Evolutionary conservation across 331 rosid species (phyloP).

Genomic region (Erythrophleum ivorense): DNA sequence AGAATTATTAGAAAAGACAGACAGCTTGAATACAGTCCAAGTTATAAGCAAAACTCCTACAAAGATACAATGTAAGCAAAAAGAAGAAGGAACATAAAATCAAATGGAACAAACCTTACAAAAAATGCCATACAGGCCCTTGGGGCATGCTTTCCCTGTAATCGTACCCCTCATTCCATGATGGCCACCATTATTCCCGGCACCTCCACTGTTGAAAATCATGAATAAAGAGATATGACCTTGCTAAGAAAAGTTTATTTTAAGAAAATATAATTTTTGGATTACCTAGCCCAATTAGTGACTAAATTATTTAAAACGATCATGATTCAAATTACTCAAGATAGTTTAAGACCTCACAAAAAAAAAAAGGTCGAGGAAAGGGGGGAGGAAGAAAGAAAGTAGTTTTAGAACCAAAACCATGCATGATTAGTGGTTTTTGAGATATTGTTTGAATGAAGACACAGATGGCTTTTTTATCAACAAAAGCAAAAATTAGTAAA

Average conservation of each 20-base stretch:
- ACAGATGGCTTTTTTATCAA: neutral
- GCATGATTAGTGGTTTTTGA: neutral
- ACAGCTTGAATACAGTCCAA: slow-evolving; percentile 25
- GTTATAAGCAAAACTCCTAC: slow-evolving; percentile 4
- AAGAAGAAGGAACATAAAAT: slow-evolving; percentile 28
- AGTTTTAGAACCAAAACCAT: slow-evolving; percentile 10
- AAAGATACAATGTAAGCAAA: slow-evolving; percentile 10
- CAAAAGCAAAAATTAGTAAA: slow-evolving; percentile 13
- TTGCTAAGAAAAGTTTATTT: slow-evolving; percentile 27
- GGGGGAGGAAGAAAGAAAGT: neutral
- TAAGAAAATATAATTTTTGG: slow-evolving; percentile 3
- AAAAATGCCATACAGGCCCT: slow-evolving; percentile 91
- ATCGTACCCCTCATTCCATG: slow-evolving; percentile 78
- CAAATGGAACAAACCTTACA: slow-evolving; percentile 69
- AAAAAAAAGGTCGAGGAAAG: neutral
- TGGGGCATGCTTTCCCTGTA: slow-evolving; percentile 91
- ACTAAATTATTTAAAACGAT: slow-evolving; percentile 17
- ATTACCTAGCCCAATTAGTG: slow-evolving; percentile 17
- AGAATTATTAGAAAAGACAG: slow-evolving; percentile 30
- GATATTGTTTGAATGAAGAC: neutral
- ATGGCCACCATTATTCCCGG: slow-evolving; percentile 77
- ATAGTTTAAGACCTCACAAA: neutral
- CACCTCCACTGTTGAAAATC: slow-evolving; percentile 82
- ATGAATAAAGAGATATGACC: slow-evolving; percentile 37
- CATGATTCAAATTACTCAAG: slow-evolving; percentile 25